Percentiles rank a stretch among this genome's conserved stretches.
Evolutionary conservation across 148 eudicot genomes (phyloP).

Genomic region (Arbutus unedo): DNA sequence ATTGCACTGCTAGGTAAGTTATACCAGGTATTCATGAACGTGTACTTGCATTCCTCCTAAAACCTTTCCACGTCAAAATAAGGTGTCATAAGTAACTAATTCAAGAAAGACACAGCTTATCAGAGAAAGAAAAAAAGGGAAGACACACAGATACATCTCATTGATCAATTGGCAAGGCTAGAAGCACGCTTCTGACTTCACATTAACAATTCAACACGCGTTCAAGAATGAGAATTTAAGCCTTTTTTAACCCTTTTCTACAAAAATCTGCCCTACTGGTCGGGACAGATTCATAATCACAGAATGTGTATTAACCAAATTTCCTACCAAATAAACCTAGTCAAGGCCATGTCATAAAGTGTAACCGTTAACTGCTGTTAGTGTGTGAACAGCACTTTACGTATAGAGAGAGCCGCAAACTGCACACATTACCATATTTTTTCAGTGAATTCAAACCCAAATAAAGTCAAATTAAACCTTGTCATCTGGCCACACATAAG

Average conservation of each 20-base stretch:
- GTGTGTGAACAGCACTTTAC: not conserved
- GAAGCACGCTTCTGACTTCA: not conserved
- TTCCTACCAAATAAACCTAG: not conserved
- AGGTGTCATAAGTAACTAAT: not conserved
- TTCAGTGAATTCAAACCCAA: conserved; percentile 10
- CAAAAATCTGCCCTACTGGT: not conserved
- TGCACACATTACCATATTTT: not conserved
- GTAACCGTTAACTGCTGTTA: not conserved
- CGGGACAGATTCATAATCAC: not conserved
- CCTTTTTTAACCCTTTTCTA: no score
- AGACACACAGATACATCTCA: not conserved
- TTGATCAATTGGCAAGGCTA: not conserved
- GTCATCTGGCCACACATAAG: conserved; percentile 56
- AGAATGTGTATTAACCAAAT: not conserved
- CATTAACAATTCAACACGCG: not conserved
- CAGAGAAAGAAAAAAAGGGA: not conserved
- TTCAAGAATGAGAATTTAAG: not conserved
- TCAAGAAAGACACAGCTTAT: not conserved
- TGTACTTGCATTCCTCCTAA: not conserved
- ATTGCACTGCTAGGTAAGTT: not conserved
- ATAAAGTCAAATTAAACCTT: conserved; percentile 34
- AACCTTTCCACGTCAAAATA: not conserved
- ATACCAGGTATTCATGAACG: not conserved
- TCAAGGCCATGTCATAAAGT: not conserved
- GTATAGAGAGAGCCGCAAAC: not conserved